Percentiles rank a stretch among this genome's conserved stretches.
phyloP scores from a whole-genome alignment of 176 grass and related monocot species.

The Phyllostachys edulis region DNA sequence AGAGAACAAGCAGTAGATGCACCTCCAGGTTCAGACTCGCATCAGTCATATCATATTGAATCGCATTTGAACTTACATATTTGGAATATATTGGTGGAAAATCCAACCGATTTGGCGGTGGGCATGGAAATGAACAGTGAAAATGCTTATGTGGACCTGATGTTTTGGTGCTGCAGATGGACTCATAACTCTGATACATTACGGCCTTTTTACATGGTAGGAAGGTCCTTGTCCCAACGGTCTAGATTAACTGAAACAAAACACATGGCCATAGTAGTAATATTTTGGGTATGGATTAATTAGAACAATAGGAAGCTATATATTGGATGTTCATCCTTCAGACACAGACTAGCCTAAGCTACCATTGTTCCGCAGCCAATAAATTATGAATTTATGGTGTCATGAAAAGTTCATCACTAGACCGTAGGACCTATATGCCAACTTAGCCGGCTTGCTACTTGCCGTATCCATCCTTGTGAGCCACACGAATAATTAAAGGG shows the following conservation, averaged over 20 bases:
- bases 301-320: not conserved
- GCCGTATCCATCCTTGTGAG: constrained; percentile 11
- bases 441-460: not conserved
- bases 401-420: constrained; percentile 3
- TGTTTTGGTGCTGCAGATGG: constrained; percentile 7
- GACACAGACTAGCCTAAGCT: not conserved
- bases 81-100: constrained; percentile 23
- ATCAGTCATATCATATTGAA: not conserved
- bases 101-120: constrained; percentile 6
- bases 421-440: not conserved
- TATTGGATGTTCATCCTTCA: constrained; percentile 6
- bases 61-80: not conserved
- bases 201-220: not conserved
- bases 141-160: not conserved
- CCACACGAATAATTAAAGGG: not conserved
- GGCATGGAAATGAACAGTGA: not conserved
- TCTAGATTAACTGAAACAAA: not conserved
- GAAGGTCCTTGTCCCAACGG: not conserved
- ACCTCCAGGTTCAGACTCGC: not conserved
- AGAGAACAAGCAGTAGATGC: not conserved
- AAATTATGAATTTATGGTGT: not conserved
- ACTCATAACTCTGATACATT: not conserved
- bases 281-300: not conserved
- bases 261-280: not conserved
- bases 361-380: not conserved